Evolutionary conservation across 441 rosid species (phyloP), one percentile per base, ranked within the genome.

Genomic region (Brassica hybrid): DNA sequence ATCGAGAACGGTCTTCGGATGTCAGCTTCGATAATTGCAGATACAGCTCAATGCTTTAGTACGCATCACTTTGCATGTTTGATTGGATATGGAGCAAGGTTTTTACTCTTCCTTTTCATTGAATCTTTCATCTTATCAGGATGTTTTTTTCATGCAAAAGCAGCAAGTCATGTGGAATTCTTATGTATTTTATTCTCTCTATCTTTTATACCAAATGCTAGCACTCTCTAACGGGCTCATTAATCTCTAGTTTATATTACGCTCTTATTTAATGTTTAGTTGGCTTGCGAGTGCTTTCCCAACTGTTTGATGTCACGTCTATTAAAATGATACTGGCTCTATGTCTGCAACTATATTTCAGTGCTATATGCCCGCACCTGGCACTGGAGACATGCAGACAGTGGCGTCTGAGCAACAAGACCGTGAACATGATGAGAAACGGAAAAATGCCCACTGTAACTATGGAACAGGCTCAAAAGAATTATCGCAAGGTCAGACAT

Each of bases 51-150:
- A 85, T 96, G 99, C 86, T 94, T 96, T 88, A 96, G 98, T 84
- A 96, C 99, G 17, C 99, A 96, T 89, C 99, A 96, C 73, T 96
- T 91, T 83, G 98, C 98, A 70, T 94, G 99, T 85, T 83, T 96
- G 85, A 92, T 96, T 76, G 99, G 98, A 85, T 94, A 91, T 85
- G 99, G 99, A 70, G 99, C 99, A 79, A 96, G 99, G 99, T 96
- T 74, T 2, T 21, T 66, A 75, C 82, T 78, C 67, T 73, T 75
- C 80, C 21, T 66, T 65, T 67, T 27, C 75, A 57, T 43, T 57
- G 14, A 36, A 30, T 60, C 18, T 67, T 76, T 43, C 34, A 50
- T 23, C 54, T 19, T 50, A 2, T 19, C 48, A 14, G 18, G 16
- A 63, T 65, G 38, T 75, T 52, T 70, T 12, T 65, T 66, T 50